phyloP scores from a whole-genome alignment of 169 alveolate genomes.

The Plasmodium yoelii region DNA sequence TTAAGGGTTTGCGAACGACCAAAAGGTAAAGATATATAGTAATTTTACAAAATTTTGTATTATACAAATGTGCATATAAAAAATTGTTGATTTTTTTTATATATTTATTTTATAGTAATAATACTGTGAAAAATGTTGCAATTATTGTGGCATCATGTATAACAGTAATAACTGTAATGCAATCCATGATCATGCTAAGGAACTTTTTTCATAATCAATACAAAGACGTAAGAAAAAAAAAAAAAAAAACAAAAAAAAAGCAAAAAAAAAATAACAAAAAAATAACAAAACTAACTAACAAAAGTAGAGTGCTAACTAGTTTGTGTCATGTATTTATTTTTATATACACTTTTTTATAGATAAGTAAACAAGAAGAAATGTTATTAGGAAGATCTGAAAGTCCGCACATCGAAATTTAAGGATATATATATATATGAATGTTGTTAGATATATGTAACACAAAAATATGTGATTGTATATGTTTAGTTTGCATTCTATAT shows the following conservation, averaged over 20 bases:
- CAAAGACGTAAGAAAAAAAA: constrained; percentile 29
- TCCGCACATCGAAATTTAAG: constrained; percentile 71
- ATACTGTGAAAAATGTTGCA: constrained; percentile 27
- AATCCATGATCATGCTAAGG: constrained; percentile 30
- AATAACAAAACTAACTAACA: constrained; percentile 2
- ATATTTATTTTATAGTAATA: constrained; percentile 24
- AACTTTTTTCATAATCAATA: constrained; percentile 69
- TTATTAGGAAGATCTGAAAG: constrained; percentile 58
- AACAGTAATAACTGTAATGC: constrained; percentile 20
- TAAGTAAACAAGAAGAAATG: constrained; percentile 66
- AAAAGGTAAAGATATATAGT: constrained; percentile 14
- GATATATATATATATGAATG: not conserved
- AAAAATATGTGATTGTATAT: no score
- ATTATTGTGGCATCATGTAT: constrained; percentile 61
- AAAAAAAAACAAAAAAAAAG: not conserved
- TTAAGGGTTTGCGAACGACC: constrained; percentile 26
- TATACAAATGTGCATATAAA: not conserved
- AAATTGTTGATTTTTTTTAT: not conserved
- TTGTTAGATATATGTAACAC: no score
- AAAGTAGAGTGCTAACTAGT: not conserved
- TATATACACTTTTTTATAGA: constrained; percentile 16
- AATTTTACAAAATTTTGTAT: not conserved
- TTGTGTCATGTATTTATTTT: not conserved
- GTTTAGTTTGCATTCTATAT: no score
- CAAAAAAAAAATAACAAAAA: no score